Base-by-base conservation (phyloP, 139 green algal species). In the Closterium sp. region DNA sequence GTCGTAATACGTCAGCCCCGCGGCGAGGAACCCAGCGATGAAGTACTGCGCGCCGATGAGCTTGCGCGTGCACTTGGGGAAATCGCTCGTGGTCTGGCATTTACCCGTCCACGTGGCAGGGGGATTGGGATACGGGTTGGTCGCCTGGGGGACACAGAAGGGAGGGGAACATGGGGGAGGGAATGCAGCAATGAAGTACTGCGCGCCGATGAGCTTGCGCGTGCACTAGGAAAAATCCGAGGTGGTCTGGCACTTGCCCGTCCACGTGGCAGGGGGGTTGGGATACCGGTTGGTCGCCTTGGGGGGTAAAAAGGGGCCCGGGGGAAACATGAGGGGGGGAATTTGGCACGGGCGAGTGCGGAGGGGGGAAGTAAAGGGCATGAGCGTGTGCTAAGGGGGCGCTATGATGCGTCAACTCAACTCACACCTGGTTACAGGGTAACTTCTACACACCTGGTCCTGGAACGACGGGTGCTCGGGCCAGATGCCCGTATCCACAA, bases 41-140 rank as follows among this genome's bases (percentile, higher is more conserved):
- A 89, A 89, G 87, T 62, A 62, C n/a, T 42, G 31, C 31, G 87
- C 87, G 32, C 87, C 32, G 10, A 89, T 31, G 28, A 89, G 28
- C 31, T 89, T 89, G 7, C 32, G 31, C 31, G 31, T 89, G 87
- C 87, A 89, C 31, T 31, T 42, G 87, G 87, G 87, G 87, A 89
- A 89, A 62, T 89, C 87, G 21, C 9, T 11, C 1, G 87, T 89
- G 28, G 7, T 34, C 31, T 62, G 9, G 87, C 87, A 89, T 31
- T 34, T 42, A 31, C 87, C 87, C 28, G 24, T 22, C 87, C 87
- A 89, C 27, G n/a, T 31, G 7, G 84, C 22, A 19, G 84, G 84
- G 7, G 84, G 84, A 24, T 29, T 7, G 0, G n/a, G n/a, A 19
- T 87, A 87, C 84, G 84, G 84, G n/a, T 87, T 87, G 84, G 50